Evolutionary conservation across 441 rosid genomes (phyloP).

Genomic region (Pelargonium fulgidum): DNA sequence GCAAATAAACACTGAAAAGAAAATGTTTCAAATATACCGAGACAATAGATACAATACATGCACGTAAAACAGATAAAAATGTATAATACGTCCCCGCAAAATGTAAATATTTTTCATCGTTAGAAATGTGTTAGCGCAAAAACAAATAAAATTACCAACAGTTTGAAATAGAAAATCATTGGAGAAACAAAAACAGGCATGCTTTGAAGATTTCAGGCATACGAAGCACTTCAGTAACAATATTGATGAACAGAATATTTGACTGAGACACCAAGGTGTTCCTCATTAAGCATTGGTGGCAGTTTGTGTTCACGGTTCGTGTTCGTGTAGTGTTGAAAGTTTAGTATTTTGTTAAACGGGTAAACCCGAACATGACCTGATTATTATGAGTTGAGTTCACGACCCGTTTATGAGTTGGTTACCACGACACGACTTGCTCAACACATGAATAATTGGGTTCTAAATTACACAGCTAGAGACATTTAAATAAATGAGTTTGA

Average conservation of each 20-base stretch:
- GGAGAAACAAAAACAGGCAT: not conserved
- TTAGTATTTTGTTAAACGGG: no score
- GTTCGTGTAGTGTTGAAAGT: no score
- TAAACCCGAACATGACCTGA: no score
- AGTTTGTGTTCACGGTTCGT: no score
- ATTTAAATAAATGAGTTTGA: no score
- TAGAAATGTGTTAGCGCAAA: not conserved
- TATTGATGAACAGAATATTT: not conserved
- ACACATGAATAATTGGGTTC: no score
- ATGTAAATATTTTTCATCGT: no score
- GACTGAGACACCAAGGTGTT: not conserved
- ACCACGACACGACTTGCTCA: no score
- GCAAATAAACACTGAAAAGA: constrained; percentile 85
- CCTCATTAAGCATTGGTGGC: not conserved
- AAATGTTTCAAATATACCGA: constrained; percentile 24
- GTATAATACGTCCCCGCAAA: not conserved
- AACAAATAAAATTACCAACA: not conserved
- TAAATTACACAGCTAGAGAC: no score
- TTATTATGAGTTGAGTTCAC: no score
- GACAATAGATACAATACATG: not conserved
- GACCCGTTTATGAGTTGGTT: no score
- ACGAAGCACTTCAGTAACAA: not conserved
- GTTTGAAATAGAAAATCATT: not conserved
- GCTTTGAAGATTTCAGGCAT: not conserved
- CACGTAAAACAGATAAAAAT: not conserved